phyloP scores from a whole-genome alignment of 768 basidiomycete genomes.

The Psilocybe azurescens region DNA sequence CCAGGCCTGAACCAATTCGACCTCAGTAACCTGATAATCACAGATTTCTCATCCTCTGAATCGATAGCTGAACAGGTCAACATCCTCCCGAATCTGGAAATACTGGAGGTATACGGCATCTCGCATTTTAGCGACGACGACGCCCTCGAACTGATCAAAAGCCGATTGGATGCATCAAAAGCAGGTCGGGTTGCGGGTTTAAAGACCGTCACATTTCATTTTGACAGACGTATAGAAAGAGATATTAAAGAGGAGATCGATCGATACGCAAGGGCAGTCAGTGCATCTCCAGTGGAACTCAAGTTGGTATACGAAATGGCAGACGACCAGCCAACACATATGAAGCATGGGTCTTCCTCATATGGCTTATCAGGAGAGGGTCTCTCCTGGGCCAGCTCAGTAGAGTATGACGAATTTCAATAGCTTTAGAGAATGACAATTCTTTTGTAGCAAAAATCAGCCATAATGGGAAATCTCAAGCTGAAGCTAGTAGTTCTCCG shows the following conservation, averaged over 20 bases:
- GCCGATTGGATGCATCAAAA: background rate
- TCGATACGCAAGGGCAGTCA: background rate
- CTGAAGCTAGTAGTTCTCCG: no score
- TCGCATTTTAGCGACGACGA: constrained; percentile 1
- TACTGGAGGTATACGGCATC: background rate
- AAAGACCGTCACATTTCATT: background rate
- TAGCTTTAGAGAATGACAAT: no score
- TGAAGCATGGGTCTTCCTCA: background rate
- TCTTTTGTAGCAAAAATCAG: no score
- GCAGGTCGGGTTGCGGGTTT: background rate
- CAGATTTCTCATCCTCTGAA: background rate
- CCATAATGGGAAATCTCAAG: no score
- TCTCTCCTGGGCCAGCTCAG: background rate
- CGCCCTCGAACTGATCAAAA: background rate
- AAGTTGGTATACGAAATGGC: background rate
- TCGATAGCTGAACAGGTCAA: no score
- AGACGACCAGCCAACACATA: background rate
- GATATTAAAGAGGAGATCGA: background rate
- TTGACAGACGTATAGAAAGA: background rate
- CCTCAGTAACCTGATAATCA: background rate
- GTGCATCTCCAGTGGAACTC: background rate
- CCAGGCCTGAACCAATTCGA: background rate
- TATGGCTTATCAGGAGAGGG: background rate
- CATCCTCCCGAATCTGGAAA: background rate
- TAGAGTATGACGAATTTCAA: background rate